Base-by-base conservation (phyloP, 805 yeast species). In the Pichia kluyveri region DNA sequence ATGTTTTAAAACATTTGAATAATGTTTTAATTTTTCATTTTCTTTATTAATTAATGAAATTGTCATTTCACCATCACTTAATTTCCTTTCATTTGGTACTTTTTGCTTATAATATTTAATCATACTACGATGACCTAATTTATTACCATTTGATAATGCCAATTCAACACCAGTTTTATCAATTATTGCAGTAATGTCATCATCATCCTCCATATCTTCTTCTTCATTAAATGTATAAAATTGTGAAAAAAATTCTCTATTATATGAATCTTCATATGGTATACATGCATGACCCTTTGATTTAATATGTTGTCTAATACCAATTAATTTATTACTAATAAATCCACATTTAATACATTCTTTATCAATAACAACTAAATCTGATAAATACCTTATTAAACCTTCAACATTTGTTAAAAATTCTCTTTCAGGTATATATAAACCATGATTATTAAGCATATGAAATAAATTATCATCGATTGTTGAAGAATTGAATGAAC, bases 281-380 rank as follows among this genome's bases (percentile, higher is more conserved):
- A 93, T 72, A 58, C 80, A 77, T 68, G 91, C 86, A 64, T 93
- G 99, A 44, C 91, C 83, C 65, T 91, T 93, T 5, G 82, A 74
- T 4, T 69, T 57, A 79, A 87, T 78, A 65, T 93, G 99, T 41
- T 87, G 93, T 54, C 97, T 80, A 8, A 86, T 90, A 51, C 96
- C 86, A 55, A 83, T 87, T 38, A 90, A 62, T 45, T 79, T 79
- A 52, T 78, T 78, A 14, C 97, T 97, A 60, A 82, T 79, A 63
- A 82, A 93, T 17, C 75, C 74, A 65, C 99, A 93, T 54, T 80
- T 78, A 40, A 90, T 64, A 62, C 99, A 93, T 57, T 81, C 76
- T 55, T 84, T 79, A 30, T 96, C 96, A 30, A 82, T 67, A 14
- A 88, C 83, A 41, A 90, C 79, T 51, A 80, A 79, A 54, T 87